A percentile compares a stretch with the other conserved stretches of the same genome.
These are phyloP conservation scores for Penicillium aurantiogriseum DNA, from an alignment of 2,329 filamentous ascomycete genomes.

Conservation along the genomic window DNA sequence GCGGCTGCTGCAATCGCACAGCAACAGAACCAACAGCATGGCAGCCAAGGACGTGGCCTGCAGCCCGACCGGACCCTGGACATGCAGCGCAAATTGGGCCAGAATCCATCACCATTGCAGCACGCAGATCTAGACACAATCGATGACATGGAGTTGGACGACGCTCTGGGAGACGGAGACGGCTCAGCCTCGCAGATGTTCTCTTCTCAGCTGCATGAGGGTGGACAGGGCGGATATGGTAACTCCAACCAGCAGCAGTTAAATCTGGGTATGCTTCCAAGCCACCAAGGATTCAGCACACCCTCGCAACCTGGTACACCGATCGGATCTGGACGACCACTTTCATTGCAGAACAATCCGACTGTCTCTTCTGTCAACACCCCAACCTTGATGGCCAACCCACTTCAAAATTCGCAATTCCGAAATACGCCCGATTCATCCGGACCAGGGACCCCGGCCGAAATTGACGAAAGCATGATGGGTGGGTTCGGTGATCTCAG, in stretches of 20 bases:
- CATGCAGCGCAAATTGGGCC: constrained; percentile 39
- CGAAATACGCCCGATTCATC: constrained; percentile 63
- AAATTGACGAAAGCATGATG: constrained; percentile 72
- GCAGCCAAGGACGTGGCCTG: constrained; percentile 36
- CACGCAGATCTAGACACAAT: constrained; percentile 73
- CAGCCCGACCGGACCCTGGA: constrained; percentile 37
- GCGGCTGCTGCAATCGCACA: constrained; percentile 49
- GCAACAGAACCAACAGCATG: constrained; percentile 50
- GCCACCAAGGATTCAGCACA: constrained; percentile 70
- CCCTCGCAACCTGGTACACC: constrained; percentile 86
- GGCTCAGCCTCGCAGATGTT: constrained; percentile 40
- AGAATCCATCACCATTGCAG: constrained; percentile 32
- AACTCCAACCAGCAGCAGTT: constrained; percentile 66
- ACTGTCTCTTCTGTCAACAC: constrained; percentile 98
- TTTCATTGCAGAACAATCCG: constrained; percentile 85
- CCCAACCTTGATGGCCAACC: constrained; percentile 79
- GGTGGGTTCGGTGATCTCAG: constrained; percentile 62
- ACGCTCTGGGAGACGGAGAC: constrained; percentile 60
- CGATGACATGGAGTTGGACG: constrained; percentile 97
- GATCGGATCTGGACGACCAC: constrained; percentile 63
- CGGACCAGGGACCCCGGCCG: constrained; percentile 66
- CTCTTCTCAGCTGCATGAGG: constrained; percentile 65
- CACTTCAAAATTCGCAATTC: constrained; percentile 58
- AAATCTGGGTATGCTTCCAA: constrained; percentile 73
- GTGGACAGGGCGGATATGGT: constrained; percentile 61